These are phyloP conservation scores for Pythium volutum DNA, from an alignment of 352 stramenopile species.

Conservation along the genomic window DNA sequence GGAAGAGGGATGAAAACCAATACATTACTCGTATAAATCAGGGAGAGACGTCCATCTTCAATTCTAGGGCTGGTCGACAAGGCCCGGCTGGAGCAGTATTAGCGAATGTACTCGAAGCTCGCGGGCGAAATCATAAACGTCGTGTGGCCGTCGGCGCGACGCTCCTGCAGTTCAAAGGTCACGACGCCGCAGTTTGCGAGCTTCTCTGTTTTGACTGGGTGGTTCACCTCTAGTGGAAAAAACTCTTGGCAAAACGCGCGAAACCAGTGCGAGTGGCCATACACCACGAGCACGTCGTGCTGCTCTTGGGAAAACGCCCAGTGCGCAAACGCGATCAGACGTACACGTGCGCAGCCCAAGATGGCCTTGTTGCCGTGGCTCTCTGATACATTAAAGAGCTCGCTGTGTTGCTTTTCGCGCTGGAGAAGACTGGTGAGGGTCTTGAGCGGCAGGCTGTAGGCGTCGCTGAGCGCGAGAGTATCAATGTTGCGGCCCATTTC, in stretches of 20 bases:
- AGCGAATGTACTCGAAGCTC: constrained; percentile 31
- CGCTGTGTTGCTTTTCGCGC: constrained; percentile 46
- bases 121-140: constrained; percentile 10
- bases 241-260: constrained; percentile 81
- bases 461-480: constrained; percentile 68
- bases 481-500: constrained; percentile 87
- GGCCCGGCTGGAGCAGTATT: too few relatives aligned
- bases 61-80: too few relatives aligned
- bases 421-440: constrained; percentile 29
- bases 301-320: constrained; percentile 59
- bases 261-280: constrained; percentile 87
- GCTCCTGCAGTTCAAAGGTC: constrained; percentile 63
- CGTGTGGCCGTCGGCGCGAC: constrained; percentile 3
- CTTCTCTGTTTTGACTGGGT: constrained; percentile 58
- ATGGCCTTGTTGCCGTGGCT: constrained; percentile 84
- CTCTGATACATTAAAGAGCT: constrained; percentile 73
- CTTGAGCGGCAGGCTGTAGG: constrained; percentile 36
- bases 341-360: constrained; percentile 49
- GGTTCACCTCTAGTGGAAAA: constrained; percentile 37
- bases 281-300: constrained; percentile 68
- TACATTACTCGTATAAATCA: neutral
- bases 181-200: constrained; percentile 79
- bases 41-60: too few relatives aligned
- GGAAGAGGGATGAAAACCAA: neutral
- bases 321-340: constrained; percentile 57